phyloP scores from a whole-genome alignment of 495 filamentous ascomycete species.

The Penicillium salamii region DNA sequence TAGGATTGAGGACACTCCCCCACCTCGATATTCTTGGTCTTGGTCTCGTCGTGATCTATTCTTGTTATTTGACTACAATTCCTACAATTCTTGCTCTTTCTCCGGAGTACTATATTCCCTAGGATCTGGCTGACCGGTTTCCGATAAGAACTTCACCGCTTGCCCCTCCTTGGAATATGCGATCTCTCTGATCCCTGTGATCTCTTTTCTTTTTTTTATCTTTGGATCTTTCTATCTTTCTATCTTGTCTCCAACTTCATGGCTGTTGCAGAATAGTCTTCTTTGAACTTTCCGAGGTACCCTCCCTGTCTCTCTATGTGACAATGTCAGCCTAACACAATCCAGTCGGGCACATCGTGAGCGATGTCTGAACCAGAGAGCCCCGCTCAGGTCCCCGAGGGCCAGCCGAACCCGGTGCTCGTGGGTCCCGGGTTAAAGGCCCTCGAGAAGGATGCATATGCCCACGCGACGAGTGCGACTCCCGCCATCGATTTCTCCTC shows the following conservation, averaged over 20 bases:
- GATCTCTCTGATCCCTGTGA: not conserved
- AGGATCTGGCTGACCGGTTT: not conserved
- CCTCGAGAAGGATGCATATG: constrained; percentile 34
- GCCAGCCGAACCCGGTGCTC: constrained; percentile 34
- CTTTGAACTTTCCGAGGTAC: constrained; percentile 22
- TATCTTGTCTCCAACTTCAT: constrained; percentile 14
- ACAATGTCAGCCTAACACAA: constrained; percentile 18
- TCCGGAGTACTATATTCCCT: no score
- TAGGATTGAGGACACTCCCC: constrained; percentile 4
- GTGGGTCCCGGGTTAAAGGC: constrained; percentile 33
- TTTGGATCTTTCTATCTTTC: not conserved
- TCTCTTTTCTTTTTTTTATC: not conserved
- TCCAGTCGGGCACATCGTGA: no score
- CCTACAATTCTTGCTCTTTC: no score
- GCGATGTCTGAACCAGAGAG: constrained; percentile 39
- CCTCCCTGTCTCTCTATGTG: constrained; percentile 7
- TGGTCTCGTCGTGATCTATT: not conserved
- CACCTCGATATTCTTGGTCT: not conserved
- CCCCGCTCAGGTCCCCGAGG: constrained; percentile 27
- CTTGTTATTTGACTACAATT: no score
- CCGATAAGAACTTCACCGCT: constrained; percentile 25
- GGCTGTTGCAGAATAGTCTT: constrained; percentile 17
- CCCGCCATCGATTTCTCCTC: constrained; percentile 19
- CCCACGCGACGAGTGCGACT: constrained; percentile 25
- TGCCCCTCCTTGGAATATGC: constrained; percentile 19